Evolutionary conservation across 352 stramenopile species (phyloP), one percentile per base, ranked within the genome.

Genomic region (Phytophthora megakarya): DNA sequence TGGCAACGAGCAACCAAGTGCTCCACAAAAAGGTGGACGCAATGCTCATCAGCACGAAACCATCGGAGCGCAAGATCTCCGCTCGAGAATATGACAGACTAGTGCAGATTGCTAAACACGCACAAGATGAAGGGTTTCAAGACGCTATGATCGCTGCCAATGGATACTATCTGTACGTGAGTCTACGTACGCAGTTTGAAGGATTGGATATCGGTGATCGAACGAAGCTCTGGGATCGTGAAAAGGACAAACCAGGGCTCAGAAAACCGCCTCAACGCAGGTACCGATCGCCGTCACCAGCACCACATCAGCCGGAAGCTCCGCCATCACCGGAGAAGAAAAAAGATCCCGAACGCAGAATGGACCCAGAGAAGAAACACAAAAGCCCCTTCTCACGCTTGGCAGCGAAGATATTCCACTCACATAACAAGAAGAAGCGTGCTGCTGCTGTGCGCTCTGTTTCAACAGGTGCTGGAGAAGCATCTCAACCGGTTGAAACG

Each of bases 21-120:
- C 60, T 81, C 35, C 73, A 81, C 63, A 81, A 81, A 42, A 75
- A 73, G 61, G 73, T 78, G 19, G 73, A 81, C 55, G 50, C 67
- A 11, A 60, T 81, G 56, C 46, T 81, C 13, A 73, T 81, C 21
- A 63, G 64, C 16, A 64, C 55, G 15, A 48, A 32, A 8, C 48
- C n/a, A n/a, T n/a, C n/a, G n/a, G n/a, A 56, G 39, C 46, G 40
- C 23, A 68, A 73, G 37, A 63, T 73, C 2, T 67, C 67, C 16
- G 39, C 47, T 13, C 46, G 54, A 21, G 70, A 81, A 28, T 79
- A 81, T 26, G 63, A 70, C 19, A 62, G 73, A 25, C 55, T 81
- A n/a, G 67, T 79, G 1, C 73, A 81, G 30, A 76, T 81, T 48
- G 73, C 67, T 43, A 81, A 81, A 37, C 66, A 73, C 11, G 70